A percentile compares a stretch with the other conserved stretches of the same genome.
Conservation (phyloP, 208 protist species). For the Crithidia fasciculata region DNA sequence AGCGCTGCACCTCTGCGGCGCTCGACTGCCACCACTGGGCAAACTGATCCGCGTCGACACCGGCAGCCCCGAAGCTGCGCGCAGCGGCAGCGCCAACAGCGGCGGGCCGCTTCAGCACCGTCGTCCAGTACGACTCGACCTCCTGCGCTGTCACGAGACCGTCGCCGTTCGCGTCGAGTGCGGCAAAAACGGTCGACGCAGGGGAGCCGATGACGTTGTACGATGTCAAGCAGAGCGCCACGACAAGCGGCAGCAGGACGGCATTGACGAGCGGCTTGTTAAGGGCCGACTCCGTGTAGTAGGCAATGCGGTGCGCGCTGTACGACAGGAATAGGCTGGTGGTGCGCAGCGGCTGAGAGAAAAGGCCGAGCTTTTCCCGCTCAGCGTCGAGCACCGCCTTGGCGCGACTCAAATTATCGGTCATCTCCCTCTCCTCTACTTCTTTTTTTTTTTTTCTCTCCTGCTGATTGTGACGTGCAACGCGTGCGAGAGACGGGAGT, state of each 20-base stretch:
- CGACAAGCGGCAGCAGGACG: slow-evolving; percentile 48
- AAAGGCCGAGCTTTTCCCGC: slow-evolving; percentile 47
- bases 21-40: slow-evolving; percentile 59
- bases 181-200: slow-evolving; percentile 40
- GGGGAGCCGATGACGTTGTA: slow-evolving; percentile 48
- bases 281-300: slow-evolving; percentile 24
- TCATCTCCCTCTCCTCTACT: not conserved
- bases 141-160: slow-evolving; percentile 51
- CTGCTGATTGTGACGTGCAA: not conserved
- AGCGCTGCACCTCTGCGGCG: slow-evolving; percentile 39
- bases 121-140: slow-evolving; percentile 64
- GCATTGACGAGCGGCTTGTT: slow-evolving; percentile 37
- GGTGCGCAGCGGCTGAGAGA: slow-evolving; percentile 49
- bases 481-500: too few species aligned
- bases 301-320: slow-evolving; percentile 26
- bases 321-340: slow-evolving; percentile 35
- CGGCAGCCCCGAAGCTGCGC: slow-evolving; percentile 35
- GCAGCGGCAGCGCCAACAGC: slow-evolving; percentile 23
- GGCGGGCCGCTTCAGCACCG: slow-evolving; percentile 33
- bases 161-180: slow-evolving; percentile 60
- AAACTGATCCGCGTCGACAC: slow-evolving; percentile 46
- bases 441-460: not conserved
- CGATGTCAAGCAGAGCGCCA: slow-evolving; percentile 44
- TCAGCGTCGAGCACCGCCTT: slow-evolving; percentile 42
- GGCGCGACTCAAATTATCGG: slow-evolving; percentile 34